Evolutionary conservation across 306 rosid species (phyloP).

Genomic region (Mucuna pruriens): DNA sequence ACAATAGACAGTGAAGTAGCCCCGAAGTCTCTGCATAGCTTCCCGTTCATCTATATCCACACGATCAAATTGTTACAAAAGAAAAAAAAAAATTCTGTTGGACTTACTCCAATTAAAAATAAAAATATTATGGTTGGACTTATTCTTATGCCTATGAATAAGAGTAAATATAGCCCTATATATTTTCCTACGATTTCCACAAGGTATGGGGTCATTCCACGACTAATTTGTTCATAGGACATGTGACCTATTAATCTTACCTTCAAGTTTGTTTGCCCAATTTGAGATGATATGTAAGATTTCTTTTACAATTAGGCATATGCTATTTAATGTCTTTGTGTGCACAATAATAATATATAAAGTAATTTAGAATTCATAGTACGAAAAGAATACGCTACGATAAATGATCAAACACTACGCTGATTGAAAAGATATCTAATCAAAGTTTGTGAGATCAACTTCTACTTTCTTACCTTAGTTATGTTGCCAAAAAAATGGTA

Average conservation of each 20-base stretch:
- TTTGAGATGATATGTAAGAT: background rate
- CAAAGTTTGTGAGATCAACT: constrained; percentile 18
- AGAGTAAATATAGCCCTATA: background rate
- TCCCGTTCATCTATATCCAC: too few species aligned
- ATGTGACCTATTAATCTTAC: background rate
- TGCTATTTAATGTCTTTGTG: background rate
- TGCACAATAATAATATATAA: background rate
- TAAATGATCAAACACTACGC: background rate
- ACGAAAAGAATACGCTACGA: background rate
- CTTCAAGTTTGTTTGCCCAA: background rate
- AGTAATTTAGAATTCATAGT: background rate
- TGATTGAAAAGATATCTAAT: constrained; percentile 1
- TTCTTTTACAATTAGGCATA: background rate
- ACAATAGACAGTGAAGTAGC: too few species aligned
- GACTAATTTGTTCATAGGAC: background rate
- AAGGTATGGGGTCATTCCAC: background rate
- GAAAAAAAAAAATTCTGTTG: too few species aligned
- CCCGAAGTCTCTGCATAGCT: too few species aligned
- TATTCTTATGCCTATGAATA: too few species aligned
- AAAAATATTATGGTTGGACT: background rate
- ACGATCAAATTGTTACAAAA: too few species aligned
- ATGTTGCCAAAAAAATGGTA: constrained; percentile 24
- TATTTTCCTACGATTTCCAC: background rate
- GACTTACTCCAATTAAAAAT: too few species aligned
- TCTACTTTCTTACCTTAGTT: background rate